A percentile compares a stretch with the other conserved stretches of the same genome.
Conservation (phyloP, 176 grass and related monocot species). For the Raddia distichophylla region DNA sequence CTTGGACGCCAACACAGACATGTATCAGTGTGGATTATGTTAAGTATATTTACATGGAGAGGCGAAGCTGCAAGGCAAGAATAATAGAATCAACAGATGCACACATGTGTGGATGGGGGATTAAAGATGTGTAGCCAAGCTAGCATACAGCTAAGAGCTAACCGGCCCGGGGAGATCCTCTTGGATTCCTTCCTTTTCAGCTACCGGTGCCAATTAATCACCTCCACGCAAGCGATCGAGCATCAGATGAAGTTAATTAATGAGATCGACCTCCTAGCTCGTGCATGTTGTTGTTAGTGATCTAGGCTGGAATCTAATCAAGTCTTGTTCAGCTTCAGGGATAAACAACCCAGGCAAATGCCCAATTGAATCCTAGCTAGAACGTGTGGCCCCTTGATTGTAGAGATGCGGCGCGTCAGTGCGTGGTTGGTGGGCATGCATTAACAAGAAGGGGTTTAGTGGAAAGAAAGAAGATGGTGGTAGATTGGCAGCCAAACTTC, state of each 20-base stretch:
- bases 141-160: background rate
- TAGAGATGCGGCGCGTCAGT: slow-evolving; percentile 15
- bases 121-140: background rate
- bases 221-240: background rate
- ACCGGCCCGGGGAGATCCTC: background rate
- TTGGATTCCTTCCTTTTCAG: slow-evolving; percentile 14
- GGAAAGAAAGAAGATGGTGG: too few relatives aligned
- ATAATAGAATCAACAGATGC: background rate
- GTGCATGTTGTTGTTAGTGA: background rate
- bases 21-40: background rate
- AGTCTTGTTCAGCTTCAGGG: background rate
- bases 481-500: too few relatives aligned
- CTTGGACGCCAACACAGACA: background rate
- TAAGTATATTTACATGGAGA: too few relatives aligned
- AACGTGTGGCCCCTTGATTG: slow-evolving; percentile 35
- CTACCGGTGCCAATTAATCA: background rate
- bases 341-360: background rate
- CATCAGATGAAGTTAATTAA: background rate
- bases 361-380: background rate
- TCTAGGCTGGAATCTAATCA: slow-evolving; percentile 50
- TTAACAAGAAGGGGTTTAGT: background rate
- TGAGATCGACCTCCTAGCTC: background rate
- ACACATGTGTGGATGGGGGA: background rate
- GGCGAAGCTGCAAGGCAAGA: background rate
- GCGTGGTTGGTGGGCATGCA: background rate